Evolutionary conservation across 2,329 filamentous ascomycete genomes (phyloP), one percentile per base, ranked within the genome.

Genomic region (Diaporthe helianthi): DNA sequence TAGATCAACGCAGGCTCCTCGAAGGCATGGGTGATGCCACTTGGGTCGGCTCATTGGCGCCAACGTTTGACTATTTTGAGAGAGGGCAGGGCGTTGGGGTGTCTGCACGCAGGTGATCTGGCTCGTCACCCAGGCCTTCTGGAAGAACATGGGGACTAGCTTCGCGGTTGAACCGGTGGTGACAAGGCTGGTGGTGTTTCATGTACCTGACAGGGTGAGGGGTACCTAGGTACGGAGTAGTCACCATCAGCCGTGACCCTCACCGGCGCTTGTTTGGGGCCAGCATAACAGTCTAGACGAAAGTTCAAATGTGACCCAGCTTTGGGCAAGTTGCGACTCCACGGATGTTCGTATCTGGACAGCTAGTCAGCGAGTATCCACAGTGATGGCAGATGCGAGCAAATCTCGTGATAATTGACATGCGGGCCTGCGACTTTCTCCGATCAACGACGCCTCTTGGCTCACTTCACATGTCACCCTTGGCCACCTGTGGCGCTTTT

Each of bases 181-280:
- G 65, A 68, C 55, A 71, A 66, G 65, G 53, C 51, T 66, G 65
- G 31, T 72, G 61, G 66, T 71, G 71, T 72, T 72, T 72, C 71
- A 71, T 67, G 63, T 72, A 68, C 66, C 66, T 72, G 65, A 64
- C 53, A 69, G 26, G 67, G 54, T 69, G 63, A 69, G 64, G 67
- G 67, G 54, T n/a, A n/a, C n/a, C n/a, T n/a, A n/a, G n/a, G n/a
- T n/a, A n/a, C n/a, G n/a, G n/a, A n/a, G n/a, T 33, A 52, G 61
- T 68, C 44, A 47, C 19, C 54, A 24, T 41, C 17, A 65, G 58
- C 58, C 49, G 44, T 55, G 53, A 70, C 36, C 67, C 66, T 64
- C 68, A 65, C 52, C 53, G 53, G 69, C 47, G 65, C 65, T 67
- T 71, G 66, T 67, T 71, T 69, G 53, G 58, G 60, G 24, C 46